A percentile compares a stretch with the other conserved stretches of the same genome.
Evolutionary conservation across 345 rosid species (phyloP).

Genomic region (Sapria himalayana): DNA sequence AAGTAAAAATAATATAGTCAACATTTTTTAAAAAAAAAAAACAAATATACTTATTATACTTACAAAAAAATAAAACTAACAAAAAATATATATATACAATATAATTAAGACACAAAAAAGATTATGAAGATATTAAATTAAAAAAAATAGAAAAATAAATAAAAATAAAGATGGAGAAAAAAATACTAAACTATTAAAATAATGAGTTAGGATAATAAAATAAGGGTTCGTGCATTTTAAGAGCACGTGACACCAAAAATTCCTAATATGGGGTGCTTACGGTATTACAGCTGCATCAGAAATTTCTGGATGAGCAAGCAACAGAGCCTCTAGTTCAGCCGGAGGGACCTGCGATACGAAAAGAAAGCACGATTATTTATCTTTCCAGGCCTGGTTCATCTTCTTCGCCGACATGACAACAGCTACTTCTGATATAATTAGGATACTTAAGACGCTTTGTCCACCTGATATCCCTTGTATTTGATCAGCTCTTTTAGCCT

Average conservation of each 20-base stretch:
- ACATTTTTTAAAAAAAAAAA: too few relatives aligned
- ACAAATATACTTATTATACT: too few relatives aligned
- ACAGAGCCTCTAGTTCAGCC: constrained; percentile 71
- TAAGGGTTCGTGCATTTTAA: too few relatives aligned
- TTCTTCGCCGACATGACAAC: too few relatives aligned
- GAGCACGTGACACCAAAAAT: too few relatives aligned
- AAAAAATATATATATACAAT: background rate
- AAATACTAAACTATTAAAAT: too few relatives aligned
- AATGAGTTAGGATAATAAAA: too few relatives aligned
- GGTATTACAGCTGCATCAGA: constrained; percentile 70
- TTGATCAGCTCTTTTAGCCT: constrained; percentile 83
- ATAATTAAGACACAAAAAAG: background rate
- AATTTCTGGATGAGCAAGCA: constrained; percentile 52
- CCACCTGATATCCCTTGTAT: constrained; percentile 88
- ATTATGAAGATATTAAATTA: background rate
- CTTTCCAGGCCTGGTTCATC: too few relatives aligned
- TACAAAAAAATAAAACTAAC: background rate
- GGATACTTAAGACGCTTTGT: background rate
- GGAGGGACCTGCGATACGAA: constrained; percentile 47
- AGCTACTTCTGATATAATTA: too few relatives aligned
- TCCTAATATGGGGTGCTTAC: constrained; percentile 22
- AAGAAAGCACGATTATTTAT: too few relatives aligned
- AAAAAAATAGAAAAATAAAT: background rate
- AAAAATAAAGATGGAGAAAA: background rate
- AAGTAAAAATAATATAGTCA: too few relatives aligned